Conservation (phyloP, 2,329 filamentous ascomycete species). For the Talaromyces atroroseus region DNA sequence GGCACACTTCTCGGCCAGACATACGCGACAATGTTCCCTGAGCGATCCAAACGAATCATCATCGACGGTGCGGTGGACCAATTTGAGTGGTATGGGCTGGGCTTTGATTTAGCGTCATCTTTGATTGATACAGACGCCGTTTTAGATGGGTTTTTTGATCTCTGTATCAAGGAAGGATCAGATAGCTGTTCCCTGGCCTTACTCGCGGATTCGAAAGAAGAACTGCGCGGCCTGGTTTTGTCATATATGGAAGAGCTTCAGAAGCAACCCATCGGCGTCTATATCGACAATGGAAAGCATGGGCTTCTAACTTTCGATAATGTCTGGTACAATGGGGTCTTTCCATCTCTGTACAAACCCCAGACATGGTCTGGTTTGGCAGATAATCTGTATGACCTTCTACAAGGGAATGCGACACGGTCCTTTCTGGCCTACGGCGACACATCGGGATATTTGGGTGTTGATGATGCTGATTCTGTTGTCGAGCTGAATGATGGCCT, state of each 20-base stretch:
- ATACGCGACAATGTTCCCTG: conserved; percentile 35
- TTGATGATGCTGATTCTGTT: not conserved
- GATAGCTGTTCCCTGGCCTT: not conserved
- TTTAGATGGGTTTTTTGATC: conserved; percentile 9
- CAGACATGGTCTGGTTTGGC: not conserved
- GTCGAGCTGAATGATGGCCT: not conserved
- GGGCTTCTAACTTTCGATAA: conserved; percentile 16
- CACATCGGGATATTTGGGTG: too few relatives aligned
- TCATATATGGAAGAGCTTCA: not conserved
- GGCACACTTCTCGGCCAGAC: conserved; percentile 39
- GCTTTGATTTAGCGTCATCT: conserved; percentile 16
- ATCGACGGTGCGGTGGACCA: conserved; percentile 22
- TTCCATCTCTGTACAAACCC: not conserved
- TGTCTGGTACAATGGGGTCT: conserved; percentile 21
- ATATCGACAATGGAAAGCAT: conserved; percentile 18
- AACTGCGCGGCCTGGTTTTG: not conserved
- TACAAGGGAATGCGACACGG: not conserved
- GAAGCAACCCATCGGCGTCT: conserved; percentile 17
- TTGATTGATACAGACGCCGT: conserved; percentile 18
- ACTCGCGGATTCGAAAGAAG: not conserved
- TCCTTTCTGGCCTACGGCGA: not conserved
- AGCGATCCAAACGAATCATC: conserved; percentile 20
- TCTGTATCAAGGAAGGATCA: not conserved
- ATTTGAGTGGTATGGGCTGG: conserved; percentile 22
- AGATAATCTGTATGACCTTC: not conserved